phyloP scores from a whole-genome alignment of 176 grass and related monocot species.

The Pharus latifolius region DNA sequence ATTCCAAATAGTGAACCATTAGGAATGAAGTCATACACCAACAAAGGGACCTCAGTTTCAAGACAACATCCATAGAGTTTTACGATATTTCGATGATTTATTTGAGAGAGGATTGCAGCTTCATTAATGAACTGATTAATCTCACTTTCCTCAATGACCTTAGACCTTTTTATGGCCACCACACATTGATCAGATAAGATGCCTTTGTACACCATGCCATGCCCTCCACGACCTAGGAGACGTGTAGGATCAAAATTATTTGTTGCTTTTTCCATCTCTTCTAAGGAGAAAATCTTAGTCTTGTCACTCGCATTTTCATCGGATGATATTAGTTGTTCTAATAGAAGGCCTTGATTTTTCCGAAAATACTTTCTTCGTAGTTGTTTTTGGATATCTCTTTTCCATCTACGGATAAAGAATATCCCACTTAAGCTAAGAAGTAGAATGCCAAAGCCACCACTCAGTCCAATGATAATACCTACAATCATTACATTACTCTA shows the following conservation, averaged over 20 bases:
- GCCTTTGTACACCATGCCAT: no score
- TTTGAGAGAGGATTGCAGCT: neutral
- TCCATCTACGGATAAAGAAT: neutral
- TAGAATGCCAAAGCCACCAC: neutral
- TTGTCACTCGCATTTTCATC: neutral
- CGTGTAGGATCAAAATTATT: neutral
- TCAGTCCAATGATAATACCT: neutral
- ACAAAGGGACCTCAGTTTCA: neutral
- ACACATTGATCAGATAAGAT: neutral
- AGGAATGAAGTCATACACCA: constrained; percentile 7
- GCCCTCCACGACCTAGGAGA: neutral
- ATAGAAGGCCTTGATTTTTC: neutral
- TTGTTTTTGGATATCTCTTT: neutral
- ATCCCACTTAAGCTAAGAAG: neutral
- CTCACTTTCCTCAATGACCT: neutral
- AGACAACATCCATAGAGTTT: neutral
- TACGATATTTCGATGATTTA: neutral
- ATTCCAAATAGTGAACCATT: constrained; percentile 10
- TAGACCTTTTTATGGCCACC: neutral
- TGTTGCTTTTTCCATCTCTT: neutral
- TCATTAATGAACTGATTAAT: neutral
- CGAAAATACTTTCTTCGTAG: neutral
- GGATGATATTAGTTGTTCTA: neutral
- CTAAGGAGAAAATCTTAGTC: neutral
- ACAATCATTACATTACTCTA: no score